Base-by-base conservation (phyloP, 2,329 filamentous ascomycete genomes). In the Sphaerulina populicola region DNA sequence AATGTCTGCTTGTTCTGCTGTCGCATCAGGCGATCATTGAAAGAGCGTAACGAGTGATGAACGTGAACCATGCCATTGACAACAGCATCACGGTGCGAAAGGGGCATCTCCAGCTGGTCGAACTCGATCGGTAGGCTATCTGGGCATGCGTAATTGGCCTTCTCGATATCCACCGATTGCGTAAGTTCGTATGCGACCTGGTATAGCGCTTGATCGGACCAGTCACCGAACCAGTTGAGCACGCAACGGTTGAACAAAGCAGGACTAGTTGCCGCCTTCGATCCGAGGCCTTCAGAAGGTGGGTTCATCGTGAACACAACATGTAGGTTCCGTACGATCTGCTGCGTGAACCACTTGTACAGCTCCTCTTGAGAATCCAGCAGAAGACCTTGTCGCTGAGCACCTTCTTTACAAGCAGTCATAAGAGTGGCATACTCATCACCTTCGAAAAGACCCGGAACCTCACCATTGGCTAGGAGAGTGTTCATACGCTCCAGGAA, bases 281-380 rank as follows among this genome's bases (percentile, higher is more conserved):
- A 95, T 1, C 88, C 93, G 7, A 99, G 74, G 0, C 93, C 91
- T 61, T 93, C 93, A 66, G 96, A 88, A 0, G 93, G 94, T 11
- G 93, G 93, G 69, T 99, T 99, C 93, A 99, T 99, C 2, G 93
- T 99, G 69, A 99, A 98, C 18, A 99, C 93, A 43, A 99, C 93
- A 64, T 99, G 93, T 37, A 99, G 74, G 66, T 99, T 99, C 75
- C 95, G 95, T 68, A 98, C 87, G 63, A 99, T 97, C 69, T 99
- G 93, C 63, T 94, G 88, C 0, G 94, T 98, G 73, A 99, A 99
- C 93, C 93, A 99, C 73, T 97, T 97, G 78, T 98, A 98, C n/a
- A 98, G 77, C 70, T 99, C 93, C 72, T 99, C 94, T 61, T 95
- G 90, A 1, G 93, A 97, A 71, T 99, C 93, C 1, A 98, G 80